A percentile compares a stretch with the other conserved stretches of the same genome.
Evolutionary conservation across 2,329 filamentous ascomycete genomes (phyloP).

Genomic region (Curvularia sp.): DNA sequence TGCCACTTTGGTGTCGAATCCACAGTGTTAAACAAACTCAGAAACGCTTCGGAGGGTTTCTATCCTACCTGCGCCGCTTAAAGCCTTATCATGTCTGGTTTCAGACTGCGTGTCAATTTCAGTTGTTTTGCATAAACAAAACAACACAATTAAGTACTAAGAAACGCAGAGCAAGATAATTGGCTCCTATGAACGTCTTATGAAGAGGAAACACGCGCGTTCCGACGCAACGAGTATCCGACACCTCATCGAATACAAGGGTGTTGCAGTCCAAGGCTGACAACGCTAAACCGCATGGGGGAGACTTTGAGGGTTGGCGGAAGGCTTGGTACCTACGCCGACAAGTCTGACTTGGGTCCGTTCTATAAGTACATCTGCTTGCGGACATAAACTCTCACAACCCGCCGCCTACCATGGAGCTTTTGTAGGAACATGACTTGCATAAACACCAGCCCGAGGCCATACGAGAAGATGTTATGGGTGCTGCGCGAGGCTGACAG

Average conservation of each 20-base stretch:
- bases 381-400: background rate
- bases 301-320: constrained; percentile 9
- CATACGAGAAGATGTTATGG: background rate
- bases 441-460: background rate
- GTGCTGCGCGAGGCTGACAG: background rate
- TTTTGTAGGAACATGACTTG: background rate
- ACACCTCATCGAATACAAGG: background rate
- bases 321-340: constrained; percentile 5
- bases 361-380: background rate
- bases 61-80: background rate
- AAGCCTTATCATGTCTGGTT: background rate
- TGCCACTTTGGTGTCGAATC: background rate
- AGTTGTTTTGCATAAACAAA: constrained; percentile 1
- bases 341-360: background rate
- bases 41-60: background rate
- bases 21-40: background rate
- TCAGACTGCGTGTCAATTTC: background rate
- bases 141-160: background rate
- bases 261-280: background rate
- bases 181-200: background rate
- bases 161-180: background rate
- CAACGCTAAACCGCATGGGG: constrained; percentile 8
- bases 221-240: background rate
- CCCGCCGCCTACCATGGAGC: background rate
- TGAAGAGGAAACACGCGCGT: background rate